Evolutionary conservation across 192 early-diverging fungal species (phyloP).

Genomic region (Geranomyces variabilis): DNA sequence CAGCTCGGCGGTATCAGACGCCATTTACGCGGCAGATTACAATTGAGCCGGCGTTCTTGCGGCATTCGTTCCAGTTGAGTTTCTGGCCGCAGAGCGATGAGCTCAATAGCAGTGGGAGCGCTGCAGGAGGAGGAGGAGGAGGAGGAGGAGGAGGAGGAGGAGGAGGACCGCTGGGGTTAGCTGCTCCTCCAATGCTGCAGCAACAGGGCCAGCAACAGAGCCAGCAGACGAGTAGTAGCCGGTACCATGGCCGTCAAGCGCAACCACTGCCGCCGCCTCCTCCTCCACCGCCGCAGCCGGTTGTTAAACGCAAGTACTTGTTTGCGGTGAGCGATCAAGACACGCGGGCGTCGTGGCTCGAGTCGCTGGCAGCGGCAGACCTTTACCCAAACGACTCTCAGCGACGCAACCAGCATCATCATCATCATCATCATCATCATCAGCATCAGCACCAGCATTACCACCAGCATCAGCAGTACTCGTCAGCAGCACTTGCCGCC

Average conservation of each 20-base stretch:
- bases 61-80: conserved; percentile 65
- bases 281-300: background rate
- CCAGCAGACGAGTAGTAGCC: no score
- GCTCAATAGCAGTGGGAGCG: background rate
- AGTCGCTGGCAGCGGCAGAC: conserved; percentile 17
- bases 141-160: no score
- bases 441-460: background rate
- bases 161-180: no score
- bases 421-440: background rate
- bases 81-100: conserved; percentile 27
- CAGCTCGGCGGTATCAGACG: conserved; percentile 39
- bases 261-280: background rate
- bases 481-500: background rate
- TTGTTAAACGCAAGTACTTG: conserved; percentile 36
- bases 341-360: conserved; percentile 25
- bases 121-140: background rate
- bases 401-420: conserved; percentile 5
- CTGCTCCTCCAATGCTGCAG: no score
- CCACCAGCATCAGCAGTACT: background rate
- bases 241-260: background rate
- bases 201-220: no score
- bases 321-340: conserved; percentile 36
- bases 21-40: conserved; percentile 59
- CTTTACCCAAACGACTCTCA: conserved; percentile 12
- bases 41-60: conserved; percentile 67